A percentile compares a stretch with the other conserved stretches of the same genome.
These are phyloP conservation scores for Trichomonas vaginalis DNA, from an alignment of 208 protist species.

Conservation along the genomic window DNA sequence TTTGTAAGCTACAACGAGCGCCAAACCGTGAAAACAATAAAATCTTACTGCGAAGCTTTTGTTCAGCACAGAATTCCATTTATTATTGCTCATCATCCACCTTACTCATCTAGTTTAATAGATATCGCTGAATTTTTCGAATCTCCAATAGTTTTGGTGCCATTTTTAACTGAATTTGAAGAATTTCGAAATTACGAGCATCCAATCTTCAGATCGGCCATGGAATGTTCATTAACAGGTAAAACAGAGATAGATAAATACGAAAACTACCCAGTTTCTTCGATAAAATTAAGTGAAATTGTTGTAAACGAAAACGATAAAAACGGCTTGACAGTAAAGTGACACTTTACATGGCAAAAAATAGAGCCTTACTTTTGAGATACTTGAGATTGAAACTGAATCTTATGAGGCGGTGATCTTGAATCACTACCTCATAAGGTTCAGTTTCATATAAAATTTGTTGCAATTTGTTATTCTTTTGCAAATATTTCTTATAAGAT, in stretches of 20 bases:
- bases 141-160: not conserved
- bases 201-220: not conserved
- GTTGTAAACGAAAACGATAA: too few relatives aligned
- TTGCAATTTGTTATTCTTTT: too few relatives aligned
- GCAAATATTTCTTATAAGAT: too few relatives aligned
- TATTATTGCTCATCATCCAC: not conserved
- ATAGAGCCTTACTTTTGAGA: too few relatives aligned
- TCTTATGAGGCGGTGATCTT: too few relatives aligned
- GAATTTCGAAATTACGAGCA: not conserved
- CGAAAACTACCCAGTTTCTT: not conserved
- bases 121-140: not conserved
- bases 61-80: not conserved
- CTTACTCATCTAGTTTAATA: not conserved
- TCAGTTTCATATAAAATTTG: too few relatives aligned
- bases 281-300: not conserved
- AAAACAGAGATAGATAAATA: not conserved
- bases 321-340: too few relatives aligned
- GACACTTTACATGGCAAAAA: too few relatives aligned
- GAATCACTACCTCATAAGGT: too few relatives aligned
- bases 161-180: not conserved
- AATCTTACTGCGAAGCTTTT: not conserved
- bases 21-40: not conserved
- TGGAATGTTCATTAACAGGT: not conserved
- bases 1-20: not conserved
- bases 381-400: too few relatives aligned